Conservation (phyloP, 192 early-diverging fungal genomes). For the Backusella sp. region DNA sequence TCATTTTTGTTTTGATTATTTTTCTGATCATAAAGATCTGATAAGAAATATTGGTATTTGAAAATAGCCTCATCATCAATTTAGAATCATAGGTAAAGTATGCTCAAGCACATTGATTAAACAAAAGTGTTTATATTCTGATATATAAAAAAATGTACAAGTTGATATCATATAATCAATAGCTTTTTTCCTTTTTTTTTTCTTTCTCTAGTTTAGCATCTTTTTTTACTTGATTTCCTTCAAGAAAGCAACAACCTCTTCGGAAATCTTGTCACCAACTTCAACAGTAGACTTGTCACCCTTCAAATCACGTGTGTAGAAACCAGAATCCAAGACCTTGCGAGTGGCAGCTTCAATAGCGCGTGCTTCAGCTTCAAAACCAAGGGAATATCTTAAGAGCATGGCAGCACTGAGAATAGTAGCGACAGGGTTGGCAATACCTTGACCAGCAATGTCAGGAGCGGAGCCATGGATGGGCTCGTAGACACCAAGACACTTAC, state of each 20-base stretch:
- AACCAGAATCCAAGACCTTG: slow-evolving; percentile 78
- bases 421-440: slow-evolving; percentile 95
- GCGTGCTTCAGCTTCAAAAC: slow-evolving; percentile 85
- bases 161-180: slow-evolving; percentile 5
- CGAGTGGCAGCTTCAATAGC: slow-evolving; percentile 92
- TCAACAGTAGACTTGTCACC: slow-evolving; percentile 82
- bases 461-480: slow-evolving; percentile 99
- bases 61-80: background rate
- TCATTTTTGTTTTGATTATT: no score
- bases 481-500: slow-evolving; percentile 82
- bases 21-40: background rate
- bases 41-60: background rate
- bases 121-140: background rate
- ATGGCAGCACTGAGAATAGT: slow-evolving; percentile 95
- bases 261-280: slow-evolving; percentile 90
- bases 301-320: slow-evolving; percentile 90
- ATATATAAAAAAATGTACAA: slow-evolving; percentile 12
- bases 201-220: background rate
- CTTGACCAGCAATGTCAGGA: slow-evolving; percentile 97
- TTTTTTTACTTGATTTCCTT: slow-evolving; percentile 28
- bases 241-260: slow-evolving; percentile 63
- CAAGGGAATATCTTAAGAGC: slow-evolving; percentile 93
- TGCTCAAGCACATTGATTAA: background rate
- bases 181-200: background rate
- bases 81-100: background rate